These are phyloP conservation scores for Starmerella bombicola DNA, from an alignment of 805 yeast genomes.

Conservation along the genomic window DNA sequence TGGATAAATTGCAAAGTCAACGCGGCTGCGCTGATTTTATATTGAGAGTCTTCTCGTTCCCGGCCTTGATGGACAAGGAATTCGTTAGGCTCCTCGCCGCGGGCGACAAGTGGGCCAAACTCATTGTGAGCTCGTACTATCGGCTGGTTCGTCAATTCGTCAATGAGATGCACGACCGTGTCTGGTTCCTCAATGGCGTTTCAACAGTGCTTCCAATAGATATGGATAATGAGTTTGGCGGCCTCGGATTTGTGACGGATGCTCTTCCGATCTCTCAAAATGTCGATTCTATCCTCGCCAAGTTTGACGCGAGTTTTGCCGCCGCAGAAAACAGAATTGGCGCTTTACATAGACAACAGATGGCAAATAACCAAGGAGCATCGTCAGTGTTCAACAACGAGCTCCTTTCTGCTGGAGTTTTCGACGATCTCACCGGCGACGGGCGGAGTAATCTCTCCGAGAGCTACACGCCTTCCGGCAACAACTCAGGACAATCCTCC, in stretches of 20 bases:
- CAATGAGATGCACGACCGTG: slow-evolving; percentile 73
- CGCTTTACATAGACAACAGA: background rate
- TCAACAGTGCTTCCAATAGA: slow-evolving; percentile 80
- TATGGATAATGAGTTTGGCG: slow-evolving; percentile 70
- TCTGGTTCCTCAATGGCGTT: slow-evolving; percentile 91
- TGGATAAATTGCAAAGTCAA: slow-evolving; percentile 67
- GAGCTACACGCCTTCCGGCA: background rate
- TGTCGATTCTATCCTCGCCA: slow-evolving; percentile 22
- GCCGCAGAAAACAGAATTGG: slow-evolving; percentile 15
- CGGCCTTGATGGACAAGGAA: slow-evolving; percentile 75
- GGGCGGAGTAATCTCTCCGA: background rate
- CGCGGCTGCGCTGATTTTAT: slow-evolving; percentile 76
- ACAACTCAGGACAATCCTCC: background rate
- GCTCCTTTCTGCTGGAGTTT: background rate
- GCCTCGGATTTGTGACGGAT: slow-evolving; percentile 37
- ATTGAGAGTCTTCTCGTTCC: slow-evolving; percentile 78
- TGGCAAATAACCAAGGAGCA: background rate
- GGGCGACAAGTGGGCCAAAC: slow-evolving; percentile 78
- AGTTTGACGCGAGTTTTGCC: slow-evolving; percentile 23
- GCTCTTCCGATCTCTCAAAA: slow-evolving; percentile 27
- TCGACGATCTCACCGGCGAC: background rate
- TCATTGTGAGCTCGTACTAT: slow-evolving; percentile 83
- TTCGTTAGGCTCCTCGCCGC: slow-evolving; percentile 66
- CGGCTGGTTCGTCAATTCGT: slow-evolving; percentile 69
- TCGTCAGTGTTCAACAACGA: background rate